phyloP scores from a whole-genome alignment of 2,329 filamentous ascomycete genomes.

The Westerdykella aurantiaca region DNA sequence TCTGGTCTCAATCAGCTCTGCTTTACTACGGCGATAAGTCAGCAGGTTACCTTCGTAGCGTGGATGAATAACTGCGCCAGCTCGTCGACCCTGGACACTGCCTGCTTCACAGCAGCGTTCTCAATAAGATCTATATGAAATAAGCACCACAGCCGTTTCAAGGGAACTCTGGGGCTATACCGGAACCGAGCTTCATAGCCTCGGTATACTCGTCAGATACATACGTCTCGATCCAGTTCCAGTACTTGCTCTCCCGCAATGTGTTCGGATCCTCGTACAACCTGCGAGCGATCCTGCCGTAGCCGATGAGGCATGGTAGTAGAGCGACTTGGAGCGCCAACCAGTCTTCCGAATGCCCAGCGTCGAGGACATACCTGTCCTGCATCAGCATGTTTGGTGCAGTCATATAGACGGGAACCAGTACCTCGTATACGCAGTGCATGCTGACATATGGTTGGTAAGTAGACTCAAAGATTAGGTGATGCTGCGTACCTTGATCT shows the following conservation, averaged over 20 bases:
- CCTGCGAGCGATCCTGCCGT: constrained; percentile 70
- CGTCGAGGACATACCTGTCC: constrained; percentile 71
- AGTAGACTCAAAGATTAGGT: neutral
- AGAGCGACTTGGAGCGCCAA: constrained; percentile 78
- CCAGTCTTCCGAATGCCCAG: constrained; percentile 84
- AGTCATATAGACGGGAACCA: no score
- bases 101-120: constrained; percentile 65
- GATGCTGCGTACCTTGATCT: constrained; percentile 53
- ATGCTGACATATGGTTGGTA: constrained; percentile 46
- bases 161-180: constrained; percentile 44
- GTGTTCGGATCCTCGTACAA: constrained; percentile 60
- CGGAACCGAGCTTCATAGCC: constrained; percentile 64
- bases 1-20: constrained; percentile 40
- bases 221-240: constrained; percentile 89
- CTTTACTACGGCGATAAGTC: constrained; percentile 1
- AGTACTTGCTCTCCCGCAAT: constrained; percentile 65
- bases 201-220: constrained; percentile 70
- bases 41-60: constrained; percentile 64
- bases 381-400: neutral
- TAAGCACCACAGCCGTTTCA: constrained; percentile 3
- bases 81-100: constrained; percentile 70
- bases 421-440: constrained; percentile 66
- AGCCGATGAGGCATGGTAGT: constrained; percentile 84
- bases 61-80: constrained; percentile 79
- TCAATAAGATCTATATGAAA: constrained; percentile 63